Evolutionary conservation across 805 yeast species (phyloP).

Genomic region (Hanseniaspora singularis): DNA sequence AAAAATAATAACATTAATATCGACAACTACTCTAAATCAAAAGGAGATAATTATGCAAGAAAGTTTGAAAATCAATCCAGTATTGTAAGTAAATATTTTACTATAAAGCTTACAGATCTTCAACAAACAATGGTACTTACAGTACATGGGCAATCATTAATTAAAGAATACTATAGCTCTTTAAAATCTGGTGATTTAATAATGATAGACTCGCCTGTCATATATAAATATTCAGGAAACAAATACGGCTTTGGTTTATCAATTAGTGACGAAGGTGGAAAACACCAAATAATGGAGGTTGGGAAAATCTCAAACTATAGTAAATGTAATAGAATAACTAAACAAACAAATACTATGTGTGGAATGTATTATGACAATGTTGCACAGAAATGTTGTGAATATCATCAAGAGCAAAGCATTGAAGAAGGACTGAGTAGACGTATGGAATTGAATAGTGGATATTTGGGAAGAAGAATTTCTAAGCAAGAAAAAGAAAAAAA

Average conservation of each 20-base stretch:
- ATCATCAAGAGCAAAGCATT: constrained; percentile 8
- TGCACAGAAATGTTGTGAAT: constrained; percentile 9
- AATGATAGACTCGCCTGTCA: constrained; percentile 6
- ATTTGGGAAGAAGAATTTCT: constrained; percentile 11
- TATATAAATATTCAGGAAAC: not conserved
- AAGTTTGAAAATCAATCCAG: not conserved
- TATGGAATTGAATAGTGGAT: constrained; percentile 15
- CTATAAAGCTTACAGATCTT: constrained; percentile 2
- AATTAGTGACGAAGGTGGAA: constrained; percentile 6
- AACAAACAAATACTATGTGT: not conserved
- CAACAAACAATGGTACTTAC: not conserved
- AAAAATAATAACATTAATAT: not conserved
- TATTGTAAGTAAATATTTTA: not conserved
- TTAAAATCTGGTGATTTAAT: constrained; percentile 10
- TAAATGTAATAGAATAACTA: not conserved
- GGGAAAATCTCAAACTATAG: constrained; percentile 4
- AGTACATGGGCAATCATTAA: constrained; percentile 7
- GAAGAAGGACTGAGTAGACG: constrained; percentile 9
- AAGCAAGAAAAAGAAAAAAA: constrained; percentile 1
- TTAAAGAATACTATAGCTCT: constrained; percentile 3
- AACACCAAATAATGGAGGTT: constrained; percentile 9
- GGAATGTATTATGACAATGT: constrained; percentile 3
- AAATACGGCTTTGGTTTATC: constrained; percentile 6
- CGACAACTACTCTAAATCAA: not conserved
- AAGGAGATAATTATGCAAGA: not conserved